These are phyloP conservation scores for Diaporthe vaccinii DNA, from an alignment of 2,329 filamentous ascomycete genomes.

Conservation along the genomic window DNA sequence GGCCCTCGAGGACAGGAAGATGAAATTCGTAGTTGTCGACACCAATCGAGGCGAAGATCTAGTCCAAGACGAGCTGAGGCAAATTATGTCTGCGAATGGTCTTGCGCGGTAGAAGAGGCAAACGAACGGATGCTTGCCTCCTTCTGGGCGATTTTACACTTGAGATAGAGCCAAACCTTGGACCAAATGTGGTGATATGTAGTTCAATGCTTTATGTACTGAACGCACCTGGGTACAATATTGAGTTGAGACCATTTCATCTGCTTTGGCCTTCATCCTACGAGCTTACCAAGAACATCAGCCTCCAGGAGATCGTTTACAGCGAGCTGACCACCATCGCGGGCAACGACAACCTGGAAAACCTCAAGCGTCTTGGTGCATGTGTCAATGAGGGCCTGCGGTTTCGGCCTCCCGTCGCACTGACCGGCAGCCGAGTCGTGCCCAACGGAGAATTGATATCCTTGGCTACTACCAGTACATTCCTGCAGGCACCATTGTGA, in stretches of 20 bases:
- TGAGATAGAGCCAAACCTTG: neutral
- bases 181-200: neutral
- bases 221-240: too few species aligned
- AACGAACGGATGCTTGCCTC: neutral
- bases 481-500: neutral
- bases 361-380: neutral
- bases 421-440: neutral
- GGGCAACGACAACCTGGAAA: neutral
- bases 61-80: neutral
- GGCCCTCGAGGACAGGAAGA: neutral
- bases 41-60: neutral
- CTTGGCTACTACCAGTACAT: constrained; percentile 2
- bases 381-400: neutral
- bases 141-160: neutral
- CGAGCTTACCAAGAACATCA: neutral
- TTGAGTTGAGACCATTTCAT: neutral
- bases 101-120: neutral
- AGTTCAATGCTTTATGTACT: neutral
- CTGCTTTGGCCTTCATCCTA: neutral
- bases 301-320: neutral
- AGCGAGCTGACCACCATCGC: neutral
- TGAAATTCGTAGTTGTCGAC: neutral
- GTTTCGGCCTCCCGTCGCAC: neutral
- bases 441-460: neutral
- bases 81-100: neutral